phyloP scores from a whole-genome alignment of 169 alveolate genomes.

The Cryptosporidium andersoni region DNA sequence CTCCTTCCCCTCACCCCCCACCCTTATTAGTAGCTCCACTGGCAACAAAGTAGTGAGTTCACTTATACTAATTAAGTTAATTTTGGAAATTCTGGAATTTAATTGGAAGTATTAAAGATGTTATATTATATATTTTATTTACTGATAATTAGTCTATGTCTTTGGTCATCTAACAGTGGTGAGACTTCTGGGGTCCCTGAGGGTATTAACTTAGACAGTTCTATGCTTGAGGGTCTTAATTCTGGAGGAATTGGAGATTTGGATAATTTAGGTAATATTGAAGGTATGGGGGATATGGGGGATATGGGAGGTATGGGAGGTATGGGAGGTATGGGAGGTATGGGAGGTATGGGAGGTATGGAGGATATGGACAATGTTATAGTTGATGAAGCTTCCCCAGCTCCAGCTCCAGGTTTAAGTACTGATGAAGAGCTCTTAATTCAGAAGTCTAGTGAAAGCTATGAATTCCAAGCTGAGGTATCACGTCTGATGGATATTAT shows the following conservation, averaged over 20 bases:
- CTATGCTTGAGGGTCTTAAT: too few species aligned
- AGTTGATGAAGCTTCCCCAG: conserved; percentile 23
- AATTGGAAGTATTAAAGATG: too few species aligned
- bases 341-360: neutral
- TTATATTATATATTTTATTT: too few species aligned
- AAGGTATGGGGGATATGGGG: too few species aligned
- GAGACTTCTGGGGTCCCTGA: conserved; percentile 33
- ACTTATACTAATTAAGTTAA: too few species aligned
- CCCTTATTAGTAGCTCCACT: too few species aligned
- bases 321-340: neutral
- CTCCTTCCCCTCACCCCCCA: too few species aligned
- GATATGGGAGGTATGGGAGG: too few species aligned
- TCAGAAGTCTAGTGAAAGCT: conserved; percentile 75
- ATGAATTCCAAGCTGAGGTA: conserved; percentile 97
- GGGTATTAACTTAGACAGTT: neutral
- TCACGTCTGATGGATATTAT: conserved; percentile 98
- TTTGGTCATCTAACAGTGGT: conserved; percentile 3
- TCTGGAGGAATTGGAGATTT: neutral
- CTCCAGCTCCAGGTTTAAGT: conserved; percentile 19
- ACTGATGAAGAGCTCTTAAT: conserved; percentile 47
- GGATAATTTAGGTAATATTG: neutral
- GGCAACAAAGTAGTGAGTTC: too few species aligned
- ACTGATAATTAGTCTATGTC: too few species aligned
- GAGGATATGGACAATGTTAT: neutral
- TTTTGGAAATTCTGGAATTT: too few species aligned